A percentile compares a stretch with the other conserved stretches of the same genome.
These are phyloP conservation scores for Cladosporium sp. DNA, from an alignment of 2,329 filamentous ascomycete genomes.

Conservation along the genomic window DNA sequence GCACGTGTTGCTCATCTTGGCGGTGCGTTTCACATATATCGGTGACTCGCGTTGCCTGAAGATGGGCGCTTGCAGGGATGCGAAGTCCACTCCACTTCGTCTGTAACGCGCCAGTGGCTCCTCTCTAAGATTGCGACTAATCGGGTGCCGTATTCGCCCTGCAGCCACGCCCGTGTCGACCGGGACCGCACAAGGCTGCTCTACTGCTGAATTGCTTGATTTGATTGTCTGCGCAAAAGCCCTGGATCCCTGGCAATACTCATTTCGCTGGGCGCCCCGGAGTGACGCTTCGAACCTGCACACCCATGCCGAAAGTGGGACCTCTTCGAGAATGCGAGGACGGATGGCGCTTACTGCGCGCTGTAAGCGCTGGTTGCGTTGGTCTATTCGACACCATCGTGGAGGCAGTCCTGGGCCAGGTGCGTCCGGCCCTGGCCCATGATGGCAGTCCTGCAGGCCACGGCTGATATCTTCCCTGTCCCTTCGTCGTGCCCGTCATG, in stretches of 20 bases:
- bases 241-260: slow-evolving; percentile 1
- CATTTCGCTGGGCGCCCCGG: background rate
- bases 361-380: slow-evolving; percentile 2
- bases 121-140: slow-evolving; percentile 5
- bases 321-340: background rate
- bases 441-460: background rate
- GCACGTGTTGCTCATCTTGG: background rate
- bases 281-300: background rate
- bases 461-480: slow-evolving; percentile 2
- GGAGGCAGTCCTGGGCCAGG: background rate
- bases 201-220: background rate
- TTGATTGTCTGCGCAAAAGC: background rate
- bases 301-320: too few relatives aligned
- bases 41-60: background rate
- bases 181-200: background rate
- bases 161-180: background rate
- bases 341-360: slow-evolving; percentile 6
- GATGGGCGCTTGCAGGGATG: slow-evolving; percentile 11
- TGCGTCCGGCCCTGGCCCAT: background rate
- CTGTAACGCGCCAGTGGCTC: slow-evolving; percentile 7
- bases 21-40: background rate
- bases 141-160: slow-evolving; percentile 3
- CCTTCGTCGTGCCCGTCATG: background rate
- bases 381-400: slow-evolving; percentile 6
- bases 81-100: background rate